A percentile compares a stretch with the other conserved stretches of the same genome.
Evolutionary conservation across 192 early-diverging fungal species (phyloP).

Genomic region (Coemansia sp.): DNA sequence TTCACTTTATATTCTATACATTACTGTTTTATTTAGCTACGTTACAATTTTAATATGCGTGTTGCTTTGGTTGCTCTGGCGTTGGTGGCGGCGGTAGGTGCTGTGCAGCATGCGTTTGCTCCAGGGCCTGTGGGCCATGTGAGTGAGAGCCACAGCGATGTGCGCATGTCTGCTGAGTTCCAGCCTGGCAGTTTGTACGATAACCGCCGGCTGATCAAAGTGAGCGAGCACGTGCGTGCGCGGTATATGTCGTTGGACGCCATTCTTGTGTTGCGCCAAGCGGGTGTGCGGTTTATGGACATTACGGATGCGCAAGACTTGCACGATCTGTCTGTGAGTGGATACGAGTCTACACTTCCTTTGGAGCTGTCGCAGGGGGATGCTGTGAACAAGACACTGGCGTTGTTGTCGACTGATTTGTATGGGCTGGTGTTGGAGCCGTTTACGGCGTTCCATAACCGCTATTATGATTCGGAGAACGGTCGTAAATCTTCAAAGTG

Average conservation of each 20-base stretch:
- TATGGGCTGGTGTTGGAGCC: slow-evolving; percentile 70
- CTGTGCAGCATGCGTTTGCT: slow-evolving; percentile 15
- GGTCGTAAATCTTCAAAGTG: slow-evolving; percentile 69
- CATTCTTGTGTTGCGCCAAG: slow-evolving; percentile 66
- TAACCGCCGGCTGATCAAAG: slow-evolving; percentile 56
- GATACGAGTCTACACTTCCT: slow-evolving; percentile 53
- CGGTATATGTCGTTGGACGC: slow-evolving; percentile 62
- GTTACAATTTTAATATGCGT: slow-evolving; percentile 11
- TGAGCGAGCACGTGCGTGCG: slow-evolving; percentile 55
- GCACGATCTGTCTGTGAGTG: slow-evolving; percentile 7
- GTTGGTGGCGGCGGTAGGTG: slow-evolving; percentile 5
- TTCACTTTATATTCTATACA: background rate
- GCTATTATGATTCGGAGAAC: slow-evolving; percentile 82
- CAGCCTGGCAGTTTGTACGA: slow-evolving; percentile 37
- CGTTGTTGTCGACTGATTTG: slow-evolving; percentile 61
- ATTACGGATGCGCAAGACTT: slow-evolving; percentile 73
- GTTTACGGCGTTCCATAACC: slow-evolving; percentile 83
- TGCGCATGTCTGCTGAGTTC: slow-evolving; percentile 17
- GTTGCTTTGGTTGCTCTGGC: slow-evolving; percentile 16
- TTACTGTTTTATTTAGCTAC: background rate
- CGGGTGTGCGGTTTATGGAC: slow-evolving; percentile 79
- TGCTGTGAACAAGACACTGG: slow-evolving; percentile 63
- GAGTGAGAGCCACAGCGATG: background rate
- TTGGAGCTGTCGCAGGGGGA: slow-evolving; percentile 53
- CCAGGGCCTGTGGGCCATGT: background rate